Percentiles rank a stretch among this genome's conserved stretches.
Evolutionary conservation across 345 rosid genomes (phyloP).

Genomic region (Euclidium syriacum): DNA sequence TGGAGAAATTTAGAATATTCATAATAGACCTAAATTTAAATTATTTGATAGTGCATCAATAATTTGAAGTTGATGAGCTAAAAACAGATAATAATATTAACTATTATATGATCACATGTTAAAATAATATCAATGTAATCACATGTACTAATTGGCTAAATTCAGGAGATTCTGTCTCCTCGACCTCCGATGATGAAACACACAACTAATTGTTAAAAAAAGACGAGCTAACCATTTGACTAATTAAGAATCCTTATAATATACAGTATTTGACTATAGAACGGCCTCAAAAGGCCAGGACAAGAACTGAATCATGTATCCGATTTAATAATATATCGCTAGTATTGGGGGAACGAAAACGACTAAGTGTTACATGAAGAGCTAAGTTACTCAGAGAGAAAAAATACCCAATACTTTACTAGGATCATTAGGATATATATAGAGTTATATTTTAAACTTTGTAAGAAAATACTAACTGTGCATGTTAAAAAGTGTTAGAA

Average conservation of each 20-base stretch:
- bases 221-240: neutral
- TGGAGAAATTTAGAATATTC: too few relatives aligned
- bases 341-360: neutral
- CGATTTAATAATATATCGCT: neutral
- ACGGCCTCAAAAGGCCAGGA: constrained; percentile 6
- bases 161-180: constrained; percentile 21
- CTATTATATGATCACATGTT: neutral
- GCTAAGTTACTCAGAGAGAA: neutral
- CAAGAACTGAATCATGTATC: neutral
- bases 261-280: constrained; percentile 17
- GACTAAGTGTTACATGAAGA: constrained; percentile 5
- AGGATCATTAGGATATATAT: too few relatives aligned
- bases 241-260: neutral
- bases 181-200: constrained; percentile 12
- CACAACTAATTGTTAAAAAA: neutral
- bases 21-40: neutral
- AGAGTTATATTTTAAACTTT: too few relatives aligned
- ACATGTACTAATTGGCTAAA: constrained; percentile 9
- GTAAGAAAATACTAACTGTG: too few relatives aligned
- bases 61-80: neutral
- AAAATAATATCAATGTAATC: constrained; percentile 1
- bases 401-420: too few relatives aligned
- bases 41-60: neutral
- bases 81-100: neutral
- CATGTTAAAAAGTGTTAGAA: too few relatives aligned